Base-by-base conservation (phyloP, 2,329 filamentous ascomycete species). In the Didymella sp. region DNA sequence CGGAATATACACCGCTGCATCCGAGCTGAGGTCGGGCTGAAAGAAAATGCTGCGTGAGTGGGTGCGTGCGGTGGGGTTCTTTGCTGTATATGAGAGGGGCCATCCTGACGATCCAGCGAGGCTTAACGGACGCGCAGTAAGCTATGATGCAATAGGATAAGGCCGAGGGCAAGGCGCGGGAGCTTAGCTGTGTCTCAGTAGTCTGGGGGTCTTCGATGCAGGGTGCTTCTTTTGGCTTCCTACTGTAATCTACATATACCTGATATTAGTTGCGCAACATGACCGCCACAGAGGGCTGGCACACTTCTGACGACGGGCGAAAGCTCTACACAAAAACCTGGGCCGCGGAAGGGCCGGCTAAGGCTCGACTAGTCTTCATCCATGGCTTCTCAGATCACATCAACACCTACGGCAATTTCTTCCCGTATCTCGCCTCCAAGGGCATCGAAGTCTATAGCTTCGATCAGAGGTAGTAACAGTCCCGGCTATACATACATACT, bases 371-470 rank as follows among this genome's bases (percentile, higher is more conserved):
- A 46, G 82, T 95, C 68, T 90, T 96, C 76, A 80, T 97, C 61
- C 93, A 97, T 78, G 93, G 93, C 69, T 97, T 93, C 82, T 92
- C 87, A 75, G 93, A 70, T 57, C 60, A 59, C 54, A 82, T 90
- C 74, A 87, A 90, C 76, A 85, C 87, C 56, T 96, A 96, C 79
- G 84, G 87, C 71, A 82, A 83, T 52, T 84, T 96, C 69, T 94
- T 95, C 77, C 83, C 87, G 6, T 79, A 78, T 13, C 84, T 97
- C 44, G 88, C 89, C 21, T 78, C 81, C 11, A 83, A 83, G 51
- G 90, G 89, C 60, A 92, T 97, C 67, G 87, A 90, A 69, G 84
- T 91, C 44, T 85, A 89, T 70, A 83, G 86, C 60, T 90, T 93
- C 73, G 93, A 97, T 75, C 93, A 96, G 80, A 87, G 73, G 73